Percentiles rank a stretch among this genome's conserved stretches.
Evolutionary conservation across 2,329 filamentous ascomycete species (phyloP).

Genomic region (Shiraia bambusicola): DNA sequence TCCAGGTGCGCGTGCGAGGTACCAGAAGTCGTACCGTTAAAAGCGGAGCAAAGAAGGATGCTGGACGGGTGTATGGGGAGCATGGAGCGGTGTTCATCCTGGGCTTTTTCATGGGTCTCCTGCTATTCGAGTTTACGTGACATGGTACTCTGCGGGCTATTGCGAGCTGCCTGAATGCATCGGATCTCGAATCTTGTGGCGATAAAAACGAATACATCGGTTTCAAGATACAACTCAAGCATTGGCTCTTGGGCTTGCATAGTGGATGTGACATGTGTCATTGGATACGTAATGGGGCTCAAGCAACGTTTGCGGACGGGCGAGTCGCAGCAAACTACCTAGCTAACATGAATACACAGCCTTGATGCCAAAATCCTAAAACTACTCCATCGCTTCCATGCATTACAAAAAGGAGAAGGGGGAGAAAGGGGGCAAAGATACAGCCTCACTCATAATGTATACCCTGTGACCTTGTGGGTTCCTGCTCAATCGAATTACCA

Average conservation of each 20-base stretch:
- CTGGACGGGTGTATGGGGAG: slow-evolving; percentile 23
- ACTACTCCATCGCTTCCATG: slow-evolving; percentile 15
- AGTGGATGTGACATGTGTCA: neutral
- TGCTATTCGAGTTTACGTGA: slow-evolving; percentile 29
- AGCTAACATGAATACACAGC: neutral
- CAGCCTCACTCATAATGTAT: neutral
- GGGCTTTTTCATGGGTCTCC: slow-evolving; percentile 41
- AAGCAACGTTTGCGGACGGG: neutral
- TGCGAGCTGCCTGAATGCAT: slow-evolving; percentile 27
- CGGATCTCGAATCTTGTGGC: slow-evolving; percentile 39
- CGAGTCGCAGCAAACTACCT: neutral
- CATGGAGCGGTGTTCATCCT: slow-evolving; percentile 43
- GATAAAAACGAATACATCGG: slow-evolving; percentile 46
- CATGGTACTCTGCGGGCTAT: slow-evolving; percentile 25
- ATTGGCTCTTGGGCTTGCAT: neutral
- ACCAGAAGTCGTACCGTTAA: slow-evolving; percentile 99
- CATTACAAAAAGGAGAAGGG: slow-evolving; percentile 16
- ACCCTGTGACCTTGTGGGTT: neutral
- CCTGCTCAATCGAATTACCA: neutral
- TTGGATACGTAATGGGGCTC: neutral
- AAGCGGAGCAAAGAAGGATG: slow-evolving; percentile 41
- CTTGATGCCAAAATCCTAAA: neutral
- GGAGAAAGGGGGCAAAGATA: neutral
- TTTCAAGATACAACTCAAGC: slow-evolving; percentile 32
- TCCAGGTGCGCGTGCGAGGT: slow-evolving; percentile 91